Percentiles rank a stretch among this genome's conserved stretches.
Conservation (phyloP, 2,329 filamentous ascomycete genomes). For the Ophiostoma sp. region DNA sequence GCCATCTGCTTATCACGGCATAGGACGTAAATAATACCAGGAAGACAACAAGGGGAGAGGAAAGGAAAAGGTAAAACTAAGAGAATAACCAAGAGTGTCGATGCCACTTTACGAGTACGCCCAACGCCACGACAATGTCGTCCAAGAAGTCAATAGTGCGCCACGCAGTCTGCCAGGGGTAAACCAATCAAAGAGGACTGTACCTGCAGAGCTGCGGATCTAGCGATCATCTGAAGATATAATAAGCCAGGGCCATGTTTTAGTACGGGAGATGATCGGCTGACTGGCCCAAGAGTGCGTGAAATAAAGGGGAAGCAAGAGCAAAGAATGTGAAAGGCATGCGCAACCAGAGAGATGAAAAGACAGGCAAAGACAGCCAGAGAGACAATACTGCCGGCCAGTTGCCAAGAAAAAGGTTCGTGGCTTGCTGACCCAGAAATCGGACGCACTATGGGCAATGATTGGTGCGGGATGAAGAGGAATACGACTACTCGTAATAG, state of each 20-base stretch:
- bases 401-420: constrained; percentile 5
- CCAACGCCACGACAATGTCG: not conserved
- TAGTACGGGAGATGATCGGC: not conserved
- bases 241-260: not conserved
- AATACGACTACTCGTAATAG: not conserved
- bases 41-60: not conserved
- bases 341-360: not conserved
- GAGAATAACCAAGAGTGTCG: not conserved
- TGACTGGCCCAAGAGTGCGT: not conserved
- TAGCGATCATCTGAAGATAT: constrained; percentile 4
- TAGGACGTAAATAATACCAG: not conserved
- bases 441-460: not conserved
- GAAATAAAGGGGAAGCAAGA: not conserved
- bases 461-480: not conserved
- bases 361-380: not conserved
- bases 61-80: no score
- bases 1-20: not conserved
- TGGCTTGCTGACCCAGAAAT: not conserved
- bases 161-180: constrained; percentile 7
- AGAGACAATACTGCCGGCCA: not conserved
- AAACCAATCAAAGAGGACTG: constrained; percentile 1
- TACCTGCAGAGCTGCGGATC: not conserved
- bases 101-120: not conserved
- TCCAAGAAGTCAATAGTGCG: constrained; percentile 2
- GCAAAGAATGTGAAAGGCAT: not conserved